Evolutionary conservation across 371 early-diverging fungal species (phyloP).

Genomic region (Haplosporangium sp.): DNA sequence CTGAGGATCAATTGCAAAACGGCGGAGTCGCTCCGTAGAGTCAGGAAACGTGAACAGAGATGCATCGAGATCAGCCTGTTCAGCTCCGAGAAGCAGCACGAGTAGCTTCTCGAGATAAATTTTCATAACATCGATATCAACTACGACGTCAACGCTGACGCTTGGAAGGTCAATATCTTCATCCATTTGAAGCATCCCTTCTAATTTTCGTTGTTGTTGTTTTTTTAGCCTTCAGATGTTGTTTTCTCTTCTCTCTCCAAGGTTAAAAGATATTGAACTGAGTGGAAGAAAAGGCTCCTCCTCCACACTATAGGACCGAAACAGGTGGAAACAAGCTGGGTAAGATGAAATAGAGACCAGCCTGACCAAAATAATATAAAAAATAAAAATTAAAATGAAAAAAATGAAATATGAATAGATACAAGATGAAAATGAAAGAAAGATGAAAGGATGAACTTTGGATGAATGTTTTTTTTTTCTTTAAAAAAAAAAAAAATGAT

Average conservation of each 20-base stretch:
- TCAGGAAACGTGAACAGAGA: conserved; percentile 77
- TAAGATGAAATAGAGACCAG: background rate
- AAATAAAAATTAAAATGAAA: conserved; percentile 2
- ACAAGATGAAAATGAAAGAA: background rate
- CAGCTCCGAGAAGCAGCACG: conserved; percentile 80
- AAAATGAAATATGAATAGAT: background rate
- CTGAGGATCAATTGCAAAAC: conserved; percentile 85
- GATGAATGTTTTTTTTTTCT: background rate
- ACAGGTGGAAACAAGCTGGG: background rate
- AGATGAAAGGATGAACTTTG: conserved; percentile 2
- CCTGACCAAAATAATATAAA: background rate
- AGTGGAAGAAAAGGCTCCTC: background rate
- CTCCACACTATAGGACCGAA: background rate
- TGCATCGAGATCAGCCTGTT: conserved; percentile 66
- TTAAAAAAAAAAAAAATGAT: background rate
- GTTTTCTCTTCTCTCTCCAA: background rate
- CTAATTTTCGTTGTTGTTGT: too few species aligned
- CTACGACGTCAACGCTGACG: conserved; percentile 37
- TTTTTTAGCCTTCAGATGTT: conserved; percentile 9
- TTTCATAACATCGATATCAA: conserved; percentile 51
- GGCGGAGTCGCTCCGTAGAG: conserved; percentile 76
- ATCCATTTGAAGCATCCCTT: conserved; percentile 46
- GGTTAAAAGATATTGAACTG: background rate
- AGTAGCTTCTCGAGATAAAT: conserved; percentile 77
- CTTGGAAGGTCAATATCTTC: conserved; percentile 48